phyloP scores from a whole-genome alignment of 2,329 filamentous ascomycete genomes.

The Salinomyces thailandicus region DNA sequence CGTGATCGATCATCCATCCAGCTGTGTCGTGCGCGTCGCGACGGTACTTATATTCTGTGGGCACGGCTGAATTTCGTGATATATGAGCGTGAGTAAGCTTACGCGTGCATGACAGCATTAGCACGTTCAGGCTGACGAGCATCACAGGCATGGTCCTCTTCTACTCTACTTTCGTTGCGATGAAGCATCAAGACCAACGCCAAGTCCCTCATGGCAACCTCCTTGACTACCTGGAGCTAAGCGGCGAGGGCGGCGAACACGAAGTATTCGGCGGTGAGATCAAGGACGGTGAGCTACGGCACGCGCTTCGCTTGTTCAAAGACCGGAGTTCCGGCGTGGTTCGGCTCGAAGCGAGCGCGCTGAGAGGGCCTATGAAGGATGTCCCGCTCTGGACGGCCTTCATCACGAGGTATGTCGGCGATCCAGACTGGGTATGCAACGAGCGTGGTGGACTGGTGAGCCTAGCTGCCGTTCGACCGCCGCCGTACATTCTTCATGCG shows the following conservation, averaged over 20 bases:
- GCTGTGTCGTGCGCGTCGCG: constrained; percentile 26
- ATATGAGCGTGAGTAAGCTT: constrained; percentile 43
- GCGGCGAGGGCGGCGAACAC: constrained; percentile 7
- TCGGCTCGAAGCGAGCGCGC: constrained; percentile 47
- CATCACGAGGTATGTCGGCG: constrained; percentile 39
- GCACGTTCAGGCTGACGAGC: no score
- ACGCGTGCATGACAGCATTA: no score
- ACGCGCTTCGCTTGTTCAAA: constrained; percentile 45
- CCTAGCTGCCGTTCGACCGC: constrained; percentile 40
- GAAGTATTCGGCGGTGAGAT: constrained; percentile 43
- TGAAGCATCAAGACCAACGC: constrained; percentile 45
- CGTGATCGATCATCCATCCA: constrained; percentile 32
- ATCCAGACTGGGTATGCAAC: constrained; percentile 38
- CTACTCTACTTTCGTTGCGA: constrained; percentile 46
- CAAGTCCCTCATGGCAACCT: constrained; percentile 25
- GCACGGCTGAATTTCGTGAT: constrained; percentile 44
- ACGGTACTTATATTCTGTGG: constrained; percentile 40
- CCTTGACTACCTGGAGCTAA: constrained; percentile 41
- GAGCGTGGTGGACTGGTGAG: constrained; percentile 26
- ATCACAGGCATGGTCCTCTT: constrained; percentile 45
- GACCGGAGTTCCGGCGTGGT: constrained; percentile 43
- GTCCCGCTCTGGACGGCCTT: constrained; percentile 54
- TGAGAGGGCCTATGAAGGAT: constrained; percentile 41
- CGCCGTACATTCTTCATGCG: constrained; percentile 43
- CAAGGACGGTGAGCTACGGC: constrained; percentile 40